A percentile compares a stretch with the other conserved stretches of the same genome.
These are phyloP conservation scores for Leishmania lainsoni DNA, from an alignment of 208 protist genomes.

Conservation along the genomic window DNA sequence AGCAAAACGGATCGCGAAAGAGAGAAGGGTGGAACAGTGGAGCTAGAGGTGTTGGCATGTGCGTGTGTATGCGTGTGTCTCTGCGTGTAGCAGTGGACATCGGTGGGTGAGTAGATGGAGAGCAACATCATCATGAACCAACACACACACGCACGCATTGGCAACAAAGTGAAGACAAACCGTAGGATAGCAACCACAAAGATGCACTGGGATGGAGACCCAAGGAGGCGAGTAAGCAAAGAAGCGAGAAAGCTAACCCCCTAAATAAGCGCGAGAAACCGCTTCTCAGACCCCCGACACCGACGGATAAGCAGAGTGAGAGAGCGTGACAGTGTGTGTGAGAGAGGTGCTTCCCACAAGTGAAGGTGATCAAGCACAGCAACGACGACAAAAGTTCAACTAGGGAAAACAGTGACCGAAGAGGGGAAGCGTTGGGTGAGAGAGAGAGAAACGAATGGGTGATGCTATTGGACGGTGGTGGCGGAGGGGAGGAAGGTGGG, in stretches of 20 bases:
- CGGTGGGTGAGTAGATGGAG: neutral
- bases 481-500: neutral
- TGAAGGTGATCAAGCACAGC: neutral
- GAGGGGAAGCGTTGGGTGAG: neutral
- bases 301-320: too few relatives aligned
- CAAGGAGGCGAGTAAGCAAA: too few relatives aligned
- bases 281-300: neutral
- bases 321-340: too few relatives aligned
- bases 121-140: neutral
- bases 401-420: neutral
- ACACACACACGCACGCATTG: neutral
- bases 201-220: too few relatives aligned
- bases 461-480: neutral
- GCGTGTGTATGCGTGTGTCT: neutral
- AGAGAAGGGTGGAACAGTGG: neutral
- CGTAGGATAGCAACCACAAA: too few relatives aligned
- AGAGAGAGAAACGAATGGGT: neutral
- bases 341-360: neutral
- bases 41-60: neutral
- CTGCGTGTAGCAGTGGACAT: neutral
- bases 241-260: too few relatives aligned
- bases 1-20: neutral
- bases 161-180: neutral
- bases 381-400: neutral
- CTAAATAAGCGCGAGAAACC: too few relatives aligned